Conservation (phyloP, 106 monocot genomes). For the Allium sativum region DNA sequence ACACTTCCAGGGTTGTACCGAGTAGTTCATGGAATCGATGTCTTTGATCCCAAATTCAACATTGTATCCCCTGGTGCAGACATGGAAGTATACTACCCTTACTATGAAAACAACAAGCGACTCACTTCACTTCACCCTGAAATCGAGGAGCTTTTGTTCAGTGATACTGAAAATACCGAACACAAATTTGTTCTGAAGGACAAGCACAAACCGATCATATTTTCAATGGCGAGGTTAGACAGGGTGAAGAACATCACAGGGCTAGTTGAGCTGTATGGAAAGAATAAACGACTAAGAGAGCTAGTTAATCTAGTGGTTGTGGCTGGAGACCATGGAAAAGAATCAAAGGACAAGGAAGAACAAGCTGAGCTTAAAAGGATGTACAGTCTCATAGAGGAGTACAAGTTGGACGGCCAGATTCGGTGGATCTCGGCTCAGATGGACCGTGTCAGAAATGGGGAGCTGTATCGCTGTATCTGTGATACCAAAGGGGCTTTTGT, state of each 20-base stretch:
- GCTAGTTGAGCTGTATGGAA: slow-evolving; percentile 51
- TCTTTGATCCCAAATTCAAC: slow-evolving; percentile 30
- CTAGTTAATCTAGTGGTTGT: slow-evolving; percentile 52
- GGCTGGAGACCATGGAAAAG: slow-evolving; percentile 49
- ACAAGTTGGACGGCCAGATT: slow-evolving; percentile 50
- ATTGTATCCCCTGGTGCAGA: slow-evolving; percentile 29
- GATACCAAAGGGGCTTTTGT: slow-evolving; percentile 49
- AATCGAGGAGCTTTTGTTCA: slow-evolving; percentile 26
- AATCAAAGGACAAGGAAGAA: slow-evolving; percentile 49
- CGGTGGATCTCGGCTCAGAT: slow-evolving; percentile 68
- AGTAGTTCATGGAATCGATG: slow-evolving; percentile 22
- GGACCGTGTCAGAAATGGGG: slow-evolving; percentile 43
- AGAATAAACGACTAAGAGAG: slow-evolving; percentile 28
- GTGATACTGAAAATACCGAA: slow-evolving; percentile 12
- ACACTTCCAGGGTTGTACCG: slow-evolving; percentile 24
- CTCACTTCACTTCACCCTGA: slow-evolving; percentile 21
- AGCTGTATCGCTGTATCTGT: slow-evolving; percentile 46
- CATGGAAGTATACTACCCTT: slow-evolving; percentile 17
- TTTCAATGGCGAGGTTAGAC: slow-evolving; percentile 61
- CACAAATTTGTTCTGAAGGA: slow-evolving; percentile 35
- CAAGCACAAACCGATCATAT: slow-evolving; percentile 51
- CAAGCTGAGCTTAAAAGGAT: slow-evolving; percentile 58
- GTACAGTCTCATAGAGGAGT: slow-evolving; percentile 39
- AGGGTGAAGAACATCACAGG: slow-evolving; percentile 52
- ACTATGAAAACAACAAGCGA: slow-evolving; percentile 13